These are phyloP conservation scores for Fraxinus nigra DNA, from an alignment of 305 asterid species.

Conservation along the genomic window DNA sequence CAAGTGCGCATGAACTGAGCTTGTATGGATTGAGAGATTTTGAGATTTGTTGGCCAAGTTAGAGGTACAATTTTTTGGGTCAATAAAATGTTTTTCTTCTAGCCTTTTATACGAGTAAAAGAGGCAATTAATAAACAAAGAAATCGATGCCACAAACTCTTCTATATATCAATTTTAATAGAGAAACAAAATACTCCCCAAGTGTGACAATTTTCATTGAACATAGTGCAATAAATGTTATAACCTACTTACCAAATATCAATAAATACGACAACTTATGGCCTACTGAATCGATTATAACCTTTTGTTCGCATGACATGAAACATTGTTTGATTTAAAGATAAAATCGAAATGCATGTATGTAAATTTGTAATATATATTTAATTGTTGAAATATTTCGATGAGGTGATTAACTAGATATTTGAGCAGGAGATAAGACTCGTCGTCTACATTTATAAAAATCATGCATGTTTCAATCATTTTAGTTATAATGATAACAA, in stretches of 20 bases:
- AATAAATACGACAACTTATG: conserved; percentile 1
- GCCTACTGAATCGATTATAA: neutral
- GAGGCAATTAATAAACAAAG: neutral
- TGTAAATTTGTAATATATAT: neutral
- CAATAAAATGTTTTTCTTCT: neutral
- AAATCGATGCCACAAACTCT: neutral
- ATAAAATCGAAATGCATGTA: neutral
- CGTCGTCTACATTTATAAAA: neutral
- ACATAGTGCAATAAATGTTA: conserved; percentile 8
- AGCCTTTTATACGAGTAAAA: neutral
- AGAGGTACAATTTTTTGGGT: too few species aligned
- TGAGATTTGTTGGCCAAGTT: too few species aligned
- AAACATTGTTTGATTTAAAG: neutral
- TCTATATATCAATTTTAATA: neutral
- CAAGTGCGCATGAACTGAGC: too few species aligned
- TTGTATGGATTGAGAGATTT: too few species aligned
- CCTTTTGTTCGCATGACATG: neutral
- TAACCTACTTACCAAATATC: conserved; percentile 10
- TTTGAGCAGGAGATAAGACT: neutral
- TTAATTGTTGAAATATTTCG: neutral
- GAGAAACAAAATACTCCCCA: neutral
- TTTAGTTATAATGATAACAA: too few species aligned
- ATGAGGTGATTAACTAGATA: neutral
- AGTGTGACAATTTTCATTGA: neutral
- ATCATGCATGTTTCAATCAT: neutral